A percentile compares a stretch with the other conserved stretches of the same genome.
Conservation (phyloP, 306 rosid species). For the Fagus crenata region DNA sequence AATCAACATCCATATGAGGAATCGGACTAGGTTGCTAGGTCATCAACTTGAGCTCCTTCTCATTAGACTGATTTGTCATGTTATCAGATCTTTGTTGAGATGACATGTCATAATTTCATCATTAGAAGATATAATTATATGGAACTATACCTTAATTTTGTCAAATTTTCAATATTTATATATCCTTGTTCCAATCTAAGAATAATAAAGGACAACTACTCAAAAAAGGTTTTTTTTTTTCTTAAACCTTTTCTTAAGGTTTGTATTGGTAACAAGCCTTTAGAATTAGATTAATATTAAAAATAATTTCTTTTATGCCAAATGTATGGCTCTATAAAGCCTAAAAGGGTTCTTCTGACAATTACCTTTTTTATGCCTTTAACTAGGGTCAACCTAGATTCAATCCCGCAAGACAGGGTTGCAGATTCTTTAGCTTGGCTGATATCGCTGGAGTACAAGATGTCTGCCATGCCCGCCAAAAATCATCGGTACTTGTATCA, state of each 20-base stretch:
- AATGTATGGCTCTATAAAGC: background rate
- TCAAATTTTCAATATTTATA: too few species aligned
- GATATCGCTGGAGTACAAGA: background rate
- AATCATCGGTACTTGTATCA: background rate
- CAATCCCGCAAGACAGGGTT: background rate
- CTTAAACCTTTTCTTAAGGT: background rate
- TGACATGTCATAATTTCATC: too few species aligned
- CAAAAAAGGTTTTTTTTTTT: too few species aligned
- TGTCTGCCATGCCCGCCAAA: background rate
- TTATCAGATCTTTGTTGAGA: too few species aligned
- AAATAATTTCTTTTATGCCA: background rate
- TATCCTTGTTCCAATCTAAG: too few species aligned
- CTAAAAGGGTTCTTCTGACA: background rate
- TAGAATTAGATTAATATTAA: background rate
- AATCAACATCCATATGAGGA: too few species aligned
- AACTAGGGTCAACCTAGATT: background rate
- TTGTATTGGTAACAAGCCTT: background rate
- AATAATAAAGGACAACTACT: too few species aligned
- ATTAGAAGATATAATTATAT: too few species aligned
- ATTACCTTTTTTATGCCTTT: background rate
- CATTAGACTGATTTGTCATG: too few species aligned
- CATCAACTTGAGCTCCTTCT: too few species aligned
- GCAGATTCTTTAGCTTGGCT: background rate
- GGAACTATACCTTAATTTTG: too few species aligned
- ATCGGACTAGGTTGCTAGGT: too few species aligned